Conservation (phyloP, 805 yeast species). For the Monosporozyma aquatica region DNA sequence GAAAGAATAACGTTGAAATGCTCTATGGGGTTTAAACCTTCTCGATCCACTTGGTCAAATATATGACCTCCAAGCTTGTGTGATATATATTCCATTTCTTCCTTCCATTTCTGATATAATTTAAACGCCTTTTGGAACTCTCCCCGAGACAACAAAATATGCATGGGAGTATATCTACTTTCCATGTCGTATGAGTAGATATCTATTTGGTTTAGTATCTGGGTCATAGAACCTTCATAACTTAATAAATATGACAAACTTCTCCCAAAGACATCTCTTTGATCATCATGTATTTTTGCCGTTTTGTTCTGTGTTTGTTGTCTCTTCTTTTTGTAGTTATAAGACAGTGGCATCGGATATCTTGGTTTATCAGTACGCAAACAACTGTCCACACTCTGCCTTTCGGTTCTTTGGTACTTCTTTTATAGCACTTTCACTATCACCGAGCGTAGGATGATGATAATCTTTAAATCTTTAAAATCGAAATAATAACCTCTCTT, state of each 20-base stretch:
- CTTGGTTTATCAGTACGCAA: too few relatives aligned
- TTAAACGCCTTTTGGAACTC: slow-evolving; percentile 25
- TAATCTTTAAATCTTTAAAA: too few relatives aligned
- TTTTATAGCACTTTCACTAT: too few relatives aligned
- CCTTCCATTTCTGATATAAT: slow-evolving; percentile 24
- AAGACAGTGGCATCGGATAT: not conserved
- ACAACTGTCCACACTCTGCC: too few relatives aligned
- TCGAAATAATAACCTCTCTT: too few relatives aligned
- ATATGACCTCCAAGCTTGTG: slow-evolving; percentile 19
- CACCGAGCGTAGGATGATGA: too few relatives aligned
- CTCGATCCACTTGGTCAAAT: slow-evolving; percentile 53
- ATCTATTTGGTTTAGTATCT: slow-evolving; percentile 24
- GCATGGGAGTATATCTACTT: slow-evolving; percentile 76
- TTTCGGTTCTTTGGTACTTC: too few relatives aligned
- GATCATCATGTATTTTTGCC: not conserved
- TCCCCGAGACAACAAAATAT: slow-evolving; percentile 41
- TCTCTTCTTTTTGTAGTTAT: not conserved
- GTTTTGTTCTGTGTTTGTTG: not conserved
- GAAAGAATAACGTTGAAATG: slow-evolving; percentile 29
- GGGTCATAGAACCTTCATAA: slow-evolving; percentile 11
- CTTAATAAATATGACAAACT: slow-evolving; percentile 25
- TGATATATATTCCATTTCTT: slow-evolving; percentile 15
- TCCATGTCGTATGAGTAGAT: slow-evolving; percentile 50
- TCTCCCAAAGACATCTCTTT: slow-evolving; percentile 58
- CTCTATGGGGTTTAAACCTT: slow-evolving; percentile 65